A percentile compares a stretch with the other conserved stretches of the same genome.
phyloP scores from a whole-genome alignment of 352 stramenopile genomes.

The Phytopythium sindhum region DNA sequence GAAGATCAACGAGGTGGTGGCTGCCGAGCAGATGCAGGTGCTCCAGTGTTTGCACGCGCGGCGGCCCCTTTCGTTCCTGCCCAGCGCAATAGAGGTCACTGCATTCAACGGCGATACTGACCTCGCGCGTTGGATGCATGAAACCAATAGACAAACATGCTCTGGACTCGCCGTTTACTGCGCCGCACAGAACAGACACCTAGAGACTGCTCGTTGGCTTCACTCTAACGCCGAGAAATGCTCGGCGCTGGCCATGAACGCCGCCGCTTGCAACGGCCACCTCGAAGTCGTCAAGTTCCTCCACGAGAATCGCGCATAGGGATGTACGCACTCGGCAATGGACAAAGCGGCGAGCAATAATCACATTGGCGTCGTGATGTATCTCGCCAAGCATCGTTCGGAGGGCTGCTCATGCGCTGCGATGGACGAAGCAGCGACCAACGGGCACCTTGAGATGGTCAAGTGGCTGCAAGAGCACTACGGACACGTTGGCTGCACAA shows the following conservation, averaged over 20 bases:
- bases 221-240: background rate
- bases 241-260: constrained; percentile 16
- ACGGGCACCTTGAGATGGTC: background rate
- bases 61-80: too few relatives aligned
- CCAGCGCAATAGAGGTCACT: too few relatives aligned
- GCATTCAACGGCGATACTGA: too few relatives aligned
- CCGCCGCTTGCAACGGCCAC: constrained; percentile 17
- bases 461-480: background rate
- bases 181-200: background rate
- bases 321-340: constrained; percentile 18
- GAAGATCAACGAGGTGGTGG: too few relatives aligned
- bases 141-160: too few relatives aligned
- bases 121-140: too few relatives aligned
- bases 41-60: too few relatives aligned
- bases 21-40: too few relatives aligned
- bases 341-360: constrained; percentile 18
- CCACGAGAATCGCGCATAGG: background rate
- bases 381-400: background rate
- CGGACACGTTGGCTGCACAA: background rate
- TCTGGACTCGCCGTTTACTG: too few relatives aligned
- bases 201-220: background rate
- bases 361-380: background rate
- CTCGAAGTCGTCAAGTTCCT: constrained; percentile 25
- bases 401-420: background rate
- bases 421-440: background rate